Evolutionary conservation across 768 basidiomycete species (phyloP).

Genomic region (Mycena rosella): DNA sequence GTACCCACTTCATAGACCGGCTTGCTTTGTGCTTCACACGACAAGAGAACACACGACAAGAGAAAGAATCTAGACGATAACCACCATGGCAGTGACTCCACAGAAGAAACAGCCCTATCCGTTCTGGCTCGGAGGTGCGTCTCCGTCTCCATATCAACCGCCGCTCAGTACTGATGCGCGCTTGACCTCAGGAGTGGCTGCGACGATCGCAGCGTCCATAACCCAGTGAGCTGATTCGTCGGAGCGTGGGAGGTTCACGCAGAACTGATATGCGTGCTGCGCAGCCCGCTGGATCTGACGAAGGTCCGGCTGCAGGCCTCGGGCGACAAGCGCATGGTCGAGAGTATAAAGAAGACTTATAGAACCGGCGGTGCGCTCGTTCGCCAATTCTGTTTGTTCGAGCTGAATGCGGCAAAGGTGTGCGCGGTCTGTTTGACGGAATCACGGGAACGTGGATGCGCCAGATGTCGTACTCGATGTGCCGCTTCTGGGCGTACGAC

Average conservation of each 20-base stretch:
- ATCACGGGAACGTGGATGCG: conserved; percentile 91
- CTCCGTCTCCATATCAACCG: not conserved
- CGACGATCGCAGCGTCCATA: conserved; percentile 89
- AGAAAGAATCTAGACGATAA: conserved; percentile 10
- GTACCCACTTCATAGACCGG: conserved; percentile 22
- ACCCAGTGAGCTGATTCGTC: conserved; percentile 70
- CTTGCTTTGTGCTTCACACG: not conserved
- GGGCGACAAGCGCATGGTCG: conserved; percentile 92
- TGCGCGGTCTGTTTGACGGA: conserved; percentile 85
- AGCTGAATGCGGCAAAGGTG: conserved; percentile 57
- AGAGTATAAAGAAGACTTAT: conserved; percentile 86
- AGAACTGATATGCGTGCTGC: not conserved
- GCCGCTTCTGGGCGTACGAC: conserved; percentile 95
- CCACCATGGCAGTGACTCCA: conserved; percentile 39
- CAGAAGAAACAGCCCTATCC: conserved; percentile 81
- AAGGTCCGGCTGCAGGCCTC: conserved; percentile 94
- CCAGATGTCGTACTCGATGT: conserved; percentile 94
- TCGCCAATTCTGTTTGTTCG: too few relatives aligned
- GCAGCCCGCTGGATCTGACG: conserved; percentile 86
- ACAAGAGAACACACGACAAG: conserved; percentile 15
- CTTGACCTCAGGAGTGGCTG: conserved; percentile 69
- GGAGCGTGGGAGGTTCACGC: not conserved
- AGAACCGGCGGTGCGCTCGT: conserved; percentile 80
- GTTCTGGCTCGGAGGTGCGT: conserved; percentile 85
- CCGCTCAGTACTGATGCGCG: not conserved